Evolutionary conservation across 208 protist species (phyloP), one percentile per base, ranked within the genome.

Genomic region (Trypanosoma lewisi): DNA sequence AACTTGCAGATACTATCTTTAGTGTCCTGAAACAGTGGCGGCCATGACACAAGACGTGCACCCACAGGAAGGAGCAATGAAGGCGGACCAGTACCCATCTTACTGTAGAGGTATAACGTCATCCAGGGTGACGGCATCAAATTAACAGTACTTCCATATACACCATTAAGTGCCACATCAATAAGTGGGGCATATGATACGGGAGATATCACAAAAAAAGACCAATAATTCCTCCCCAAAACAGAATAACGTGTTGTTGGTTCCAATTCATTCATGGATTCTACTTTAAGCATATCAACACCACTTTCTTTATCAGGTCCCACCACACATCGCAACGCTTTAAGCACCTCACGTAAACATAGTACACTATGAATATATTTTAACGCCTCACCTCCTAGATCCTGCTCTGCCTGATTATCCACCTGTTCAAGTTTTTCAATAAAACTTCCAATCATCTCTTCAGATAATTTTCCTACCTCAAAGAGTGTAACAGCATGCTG

Each of bases 181-280:
- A 91, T 82, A 17, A 90, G 65, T 30, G 88, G 85, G 0, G 85
- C 75, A 36, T 70, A 73, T 19, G 81, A 78, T 9, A 89, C 64
- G 6, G 88, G 88, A 0, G 82, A 78, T 2, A 70, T 80, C 52
- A 82, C 77, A 37, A 94, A 61, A 61, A 85, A 91, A 9, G 80
- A 69, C 85, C 83, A 94, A 75, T 96, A 97, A 71, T 95, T 91
- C 12, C 85, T 72, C n/a, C 77, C 85, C 2, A 97, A 78, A 42
- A 97, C 70, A 28, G 85, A 85, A 64, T 87, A 89, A 9, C 87
- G 86, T 47, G 90, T 96, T 9, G 77, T 86, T 31, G 86, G 75
- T 65, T 97, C 93, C 45, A 96, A 71, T 63, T 91, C 84, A 65
- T 95, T 94, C 33, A 97, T 77, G n/a, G 83, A 83, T 61, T 97